These are phyloP conservation scores for Syzygium jambos DNA, from an alignment of 345 rosid species.

Conservation along the genomic window DNA sequence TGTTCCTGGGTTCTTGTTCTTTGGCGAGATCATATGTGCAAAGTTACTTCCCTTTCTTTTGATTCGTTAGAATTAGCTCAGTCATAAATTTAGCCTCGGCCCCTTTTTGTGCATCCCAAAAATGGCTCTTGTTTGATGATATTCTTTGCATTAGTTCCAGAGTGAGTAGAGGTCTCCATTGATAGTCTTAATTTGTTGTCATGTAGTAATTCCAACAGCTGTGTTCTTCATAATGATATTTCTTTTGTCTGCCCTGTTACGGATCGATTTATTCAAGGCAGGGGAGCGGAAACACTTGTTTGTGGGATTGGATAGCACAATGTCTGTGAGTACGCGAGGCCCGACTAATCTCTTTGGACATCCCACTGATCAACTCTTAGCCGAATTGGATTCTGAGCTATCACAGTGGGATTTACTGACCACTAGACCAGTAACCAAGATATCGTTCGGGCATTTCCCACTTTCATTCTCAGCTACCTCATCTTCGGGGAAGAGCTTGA, in stretches of 20 bases:
- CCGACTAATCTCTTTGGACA: slow-evolving; percentile 97
- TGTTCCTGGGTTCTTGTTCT: neutral
- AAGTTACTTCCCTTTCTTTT: neutral
- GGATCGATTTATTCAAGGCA: slow-evolving; percentile 15
- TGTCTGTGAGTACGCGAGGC: slow-evolving; percentile 70
- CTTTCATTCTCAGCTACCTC: slow-evolving; percentile 75
- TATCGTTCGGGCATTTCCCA: slow-evolving; percentile 91
- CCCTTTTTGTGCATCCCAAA: neutral
- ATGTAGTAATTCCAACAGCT: neutral
- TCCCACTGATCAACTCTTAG: slow-evolving; percentile 72
- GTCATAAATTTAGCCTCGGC: neutral
- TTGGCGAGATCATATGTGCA: neutral
- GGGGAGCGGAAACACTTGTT: slow-evolving; percentile 58
- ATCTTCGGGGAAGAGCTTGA: slow-evolving; percentile 47
- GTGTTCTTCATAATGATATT: neutral
- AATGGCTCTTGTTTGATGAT: neutral
- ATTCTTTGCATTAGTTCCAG: neutral
- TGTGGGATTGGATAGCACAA: slow-evolving; percentile 84
- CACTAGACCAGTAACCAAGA: slow-evolving; percentile 56
- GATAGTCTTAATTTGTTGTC: neutral
- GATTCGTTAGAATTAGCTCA: neutral
- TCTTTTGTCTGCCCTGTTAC: neutral
- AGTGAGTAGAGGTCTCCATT: neutral
- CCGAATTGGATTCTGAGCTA: slow-evolving; percentile 46
- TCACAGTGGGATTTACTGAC: slow-evolving; percentile 69